These are phyloP conservation scores for Penicillium manginii DNA, from an alignment of 495 filamentous ascomycete genomes.

Conservation along the genomic window DNA sequence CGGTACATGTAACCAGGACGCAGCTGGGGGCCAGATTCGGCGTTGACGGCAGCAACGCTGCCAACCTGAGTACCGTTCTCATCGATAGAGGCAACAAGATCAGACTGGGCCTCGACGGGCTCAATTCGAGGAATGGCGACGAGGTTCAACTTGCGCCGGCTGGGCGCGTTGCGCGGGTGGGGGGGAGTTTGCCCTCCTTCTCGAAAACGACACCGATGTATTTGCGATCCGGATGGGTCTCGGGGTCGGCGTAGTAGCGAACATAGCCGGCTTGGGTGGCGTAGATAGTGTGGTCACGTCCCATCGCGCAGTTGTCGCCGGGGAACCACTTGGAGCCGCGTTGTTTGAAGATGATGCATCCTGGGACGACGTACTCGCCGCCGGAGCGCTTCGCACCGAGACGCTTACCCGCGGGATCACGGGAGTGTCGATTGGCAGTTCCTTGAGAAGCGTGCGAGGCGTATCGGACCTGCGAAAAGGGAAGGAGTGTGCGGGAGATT, in stretches of 20 bases:
- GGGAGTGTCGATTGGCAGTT: conserved; percentile 77
- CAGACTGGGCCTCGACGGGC: conserved; percentile 35
- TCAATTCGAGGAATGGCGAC: conserved; percentile 53
- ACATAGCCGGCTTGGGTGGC: conserved; percentile 84
- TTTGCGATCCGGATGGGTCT: conserved; percentile 75
- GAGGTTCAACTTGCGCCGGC: conserved; percentile 71
- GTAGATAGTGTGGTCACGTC: conserved; percentile 97
- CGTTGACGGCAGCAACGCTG: conserved; percentile 37
- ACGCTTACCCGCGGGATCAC: conserved; percentile 89
- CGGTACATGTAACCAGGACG: conserved; percentile 78
- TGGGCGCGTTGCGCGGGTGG: conserved; percentile 65
- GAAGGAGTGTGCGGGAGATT: conserved; percentile 34
- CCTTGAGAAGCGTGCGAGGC: conserved; percentile 88
- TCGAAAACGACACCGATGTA: conserved; percentile 92
- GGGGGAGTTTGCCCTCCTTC: conserved; percentile 72
- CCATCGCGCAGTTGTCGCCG: conserved; percentile 91
- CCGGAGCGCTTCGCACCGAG: conserved; percentile 91
- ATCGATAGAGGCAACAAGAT: conserved; percentile 37
- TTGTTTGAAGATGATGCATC: conserved; percentile 98
- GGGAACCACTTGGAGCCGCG: conserved; percentile 92
- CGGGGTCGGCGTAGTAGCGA: conserved; percentile 90
- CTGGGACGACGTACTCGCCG: conserved; percentile 88
- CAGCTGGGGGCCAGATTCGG: conserved; percentile 52
- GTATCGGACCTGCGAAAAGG: conserved; percentile 60
- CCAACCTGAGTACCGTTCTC: conserved; percentile 37